Percentiles rank a stretch among this genome's conserved stretches.
phyloP scores from a whole-genome alignment of 192 early-diverging fungal genomes.

The Dissophora globulifera region DNA sequence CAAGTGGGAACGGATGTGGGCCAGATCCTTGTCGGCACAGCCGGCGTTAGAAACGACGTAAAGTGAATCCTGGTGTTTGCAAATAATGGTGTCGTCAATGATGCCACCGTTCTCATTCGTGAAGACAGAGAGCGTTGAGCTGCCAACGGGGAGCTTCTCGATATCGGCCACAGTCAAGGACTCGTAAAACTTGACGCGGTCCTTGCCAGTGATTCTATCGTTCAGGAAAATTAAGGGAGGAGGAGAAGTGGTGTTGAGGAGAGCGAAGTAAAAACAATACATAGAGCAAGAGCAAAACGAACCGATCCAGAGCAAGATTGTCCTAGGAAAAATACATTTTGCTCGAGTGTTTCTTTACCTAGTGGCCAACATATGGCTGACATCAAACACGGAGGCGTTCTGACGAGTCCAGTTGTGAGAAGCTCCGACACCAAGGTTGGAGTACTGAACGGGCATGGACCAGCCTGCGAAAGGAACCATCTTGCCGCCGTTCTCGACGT shows the following conservation, averaged over 20 bases:
- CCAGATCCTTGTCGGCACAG: constrained; percentile 96
- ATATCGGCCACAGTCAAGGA: constrained; percentile 89
- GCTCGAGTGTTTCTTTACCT: constrained; percentile 58
- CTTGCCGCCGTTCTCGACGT: constrained; percentile 91
- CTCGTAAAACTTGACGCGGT: constrained; percentile 90
- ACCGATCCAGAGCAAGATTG: no score
- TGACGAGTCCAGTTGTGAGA: constrained; percentile 91
- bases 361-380: constrained; percentile 98
- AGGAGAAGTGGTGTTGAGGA: no score
- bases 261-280: no score
- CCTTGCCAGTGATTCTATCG: constrained; percentile 87
- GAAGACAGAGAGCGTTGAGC: constrained; percentile 90
- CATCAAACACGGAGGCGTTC: constrained; percentile 95
- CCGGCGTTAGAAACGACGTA: constrained; percentile 97
- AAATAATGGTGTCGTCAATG: constrained; percentile 97
- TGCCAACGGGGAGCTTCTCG: constrained; percentile 78
- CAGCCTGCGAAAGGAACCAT: constrained; percentile 99
- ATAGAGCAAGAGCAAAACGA: no score
- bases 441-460: constrained; percentile 96
- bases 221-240: no score
- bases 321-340: no score
- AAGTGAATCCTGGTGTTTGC: constrained; percentile 81
- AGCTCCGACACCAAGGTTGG: constrained; percentile 83
- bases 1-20: constrained; percentile 85
- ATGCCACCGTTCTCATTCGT: constrained; percentile 98